Evolutionary conservation across 768 basidiomycete species (phyloP).

Genomic region (Dacryopinax primogenitus): DNA sequence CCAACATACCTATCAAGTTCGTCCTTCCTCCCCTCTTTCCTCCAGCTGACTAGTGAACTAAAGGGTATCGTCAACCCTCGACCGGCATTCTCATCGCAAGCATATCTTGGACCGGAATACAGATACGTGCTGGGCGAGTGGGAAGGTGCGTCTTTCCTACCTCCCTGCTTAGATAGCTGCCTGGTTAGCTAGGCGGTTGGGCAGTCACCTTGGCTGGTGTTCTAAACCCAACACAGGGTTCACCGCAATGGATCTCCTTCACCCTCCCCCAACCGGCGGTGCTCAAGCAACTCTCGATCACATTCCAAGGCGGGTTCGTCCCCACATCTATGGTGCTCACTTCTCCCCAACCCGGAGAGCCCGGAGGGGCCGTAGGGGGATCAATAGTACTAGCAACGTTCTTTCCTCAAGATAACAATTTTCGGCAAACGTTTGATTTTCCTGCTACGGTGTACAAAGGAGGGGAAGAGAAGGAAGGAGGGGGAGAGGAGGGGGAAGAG

Average conservation of each 20-base stretch:
- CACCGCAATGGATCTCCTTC: slow-evolving; percentile 63
- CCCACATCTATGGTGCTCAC: too few species aligned
- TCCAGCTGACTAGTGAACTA: background rate
- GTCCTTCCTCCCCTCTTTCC: background rate
- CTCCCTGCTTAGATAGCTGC: background rate
- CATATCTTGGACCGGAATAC: background rate
- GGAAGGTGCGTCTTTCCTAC: background rate
- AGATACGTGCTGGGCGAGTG: slow-evolving; percentile 3
- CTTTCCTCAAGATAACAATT: slow-evolving; percentile 71
- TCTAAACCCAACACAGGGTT: too few species aligned
- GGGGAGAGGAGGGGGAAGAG: background rate
- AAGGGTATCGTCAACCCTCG: background rate
- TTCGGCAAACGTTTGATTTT: slow-evolving; percentile 56
- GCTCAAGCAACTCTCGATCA: slow-evolving; percentile 45
- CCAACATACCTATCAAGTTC: background rate
- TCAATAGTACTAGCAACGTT: slow-evolving; percentile 46
- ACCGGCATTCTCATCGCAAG: background rate
- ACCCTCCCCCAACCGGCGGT: slow-evolving; percentile 42
- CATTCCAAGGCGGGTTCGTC: slow-evolving; percentile 80
- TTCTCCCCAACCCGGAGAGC: too few species aligned
- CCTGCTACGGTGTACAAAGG: too few species aligned
- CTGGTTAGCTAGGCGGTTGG: too few species aligned
- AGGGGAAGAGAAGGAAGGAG: background rate
- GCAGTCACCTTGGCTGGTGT: too few species aligned
- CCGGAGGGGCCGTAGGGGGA: too few species aligned